Conservation (phyloP, 2,329 filamentous ascomycete species). For the Claviceps sp. region DNA sequence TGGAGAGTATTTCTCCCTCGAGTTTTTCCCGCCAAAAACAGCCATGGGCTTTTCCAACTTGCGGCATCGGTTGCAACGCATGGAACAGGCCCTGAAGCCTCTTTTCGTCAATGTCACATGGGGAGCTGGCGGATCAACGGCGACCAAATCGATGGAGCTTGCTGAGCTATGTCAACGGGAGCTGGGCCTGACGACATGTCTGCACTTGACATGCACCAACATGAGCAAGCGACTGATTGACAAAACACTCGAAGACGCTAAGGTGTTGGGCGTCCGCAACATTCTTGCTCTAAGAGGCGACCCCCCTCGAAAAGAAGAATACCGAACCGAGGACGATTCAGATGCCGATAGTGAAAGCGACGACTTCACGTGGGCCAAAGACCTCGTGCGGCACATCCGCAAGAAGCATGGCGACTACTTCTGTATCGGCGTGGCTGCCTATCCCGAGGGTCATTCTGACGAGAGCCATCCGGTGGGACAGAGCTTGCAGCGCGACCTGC, state of each 20-base stretch:
- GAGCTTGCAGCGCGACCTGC: slow-evolving; percentile 65
- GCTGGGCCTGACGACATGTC: slow-evolving; percentile 80
- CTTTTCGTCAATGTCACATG: slow-evolving; percentile 96
- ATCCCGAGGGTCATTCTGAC: slow-evolving; percentile 90
- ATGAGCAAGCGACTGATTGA: slow-evolving; percentile 84
- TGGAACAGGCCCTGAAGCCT: slow-evolving; percentile 81
- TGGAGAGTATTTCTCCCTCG: slow-evolving; percentile 83
- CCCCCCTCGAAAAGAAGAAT: slow-evolving; percentile 79
- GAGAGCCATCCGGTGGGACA: slow-evolving; percentile 65
- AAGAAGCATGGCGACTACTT: slow-evolving; percentile 86
- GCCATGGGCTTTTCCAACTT: slow-evolving; percentile 91
- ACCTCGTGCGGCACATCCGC: slow-evolving; percentile 81
- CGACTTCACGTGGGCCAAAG: slow-evolving; percentile 78
- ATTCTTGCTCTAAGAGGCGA: slow-evolving; percentile 87
- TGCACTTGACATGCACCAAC: slow-evolving; percentile 95
- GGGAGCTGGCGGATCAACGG: slow-evolving; percentile 90
- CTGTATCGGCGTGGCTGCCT: slow-evolving; percentile 86
- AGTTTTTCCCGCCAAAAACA: slow-evolving; percentile 99
- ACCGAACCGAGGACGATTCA: slow-evolving; percentile 47
- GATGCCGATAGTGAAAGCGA: slow-evolving; percentile 47
- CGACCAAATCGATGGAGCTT: slow-evolving; percentile 80
- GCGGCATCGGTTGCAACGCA: slow-evolving; percentile 82
- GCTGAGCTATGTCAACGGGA: slow-evolving; percentile 92
- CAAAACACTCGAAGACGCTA: slow-evolving; percentile 79
- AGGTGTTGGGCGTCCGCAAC: slow-evolving; percentile 80